Conservation (phyloP, 2,329 filamentous ascomycete species). For the Xylariomycetidae sp. region DNA sequence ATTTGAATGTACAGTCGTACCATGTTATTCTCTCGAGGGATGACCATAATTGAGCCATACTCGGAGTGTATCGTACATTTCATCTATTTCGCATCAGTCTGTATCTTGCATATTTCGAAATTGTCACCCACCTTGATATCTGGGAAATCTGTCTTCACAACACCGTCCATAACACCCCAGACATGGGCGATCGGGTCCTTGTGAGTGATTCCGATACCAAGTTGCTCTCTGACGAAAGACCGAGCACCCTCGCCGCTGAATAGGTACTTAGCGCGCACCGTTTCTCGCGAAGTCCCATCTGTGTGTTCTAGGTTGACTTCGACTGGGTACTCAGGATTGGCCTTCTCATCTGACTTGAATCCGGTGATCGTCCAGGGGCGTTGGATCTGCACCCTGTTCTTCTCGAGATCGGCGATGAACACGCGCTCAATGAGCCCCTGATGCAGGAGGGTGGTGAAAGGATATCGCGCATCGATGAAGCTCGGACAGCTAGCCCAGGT, state of each 20-base stretch:
- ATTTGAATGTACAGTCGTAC: constrained; percentile 68
- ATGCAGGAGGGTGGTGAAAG: constrained; percentile 66
- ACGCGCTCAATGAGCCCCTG: constrained; percentile 69
- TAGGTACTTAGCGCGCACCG: constrained; percentile 62
- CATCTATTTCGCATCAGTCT: constrained; percentile 52
- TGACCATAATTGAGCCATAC: constrained; percentile 74
- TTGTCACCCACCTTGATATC: constrained; percentile 60
- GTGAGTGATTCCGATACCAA: constrained; percentile 67
- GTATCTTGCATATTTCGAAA: background rate
- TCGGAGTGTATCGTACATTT: constrained; percentile 73
- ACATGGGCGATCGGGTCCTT: constrained; percentile 67
- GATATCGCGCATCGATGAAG: constrained; percentile 71
- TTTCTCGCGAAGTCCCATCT: constrained; percentile 67
- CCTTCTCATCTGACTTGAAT: constrained; percentile 54
- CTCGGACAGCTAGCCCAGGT: constrained; percentile 85
- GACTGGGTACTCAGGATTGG: constrained; percentile 67
- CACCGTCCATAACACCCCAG: constrained; percentile 73
- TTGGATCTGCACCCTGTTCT: constrained; percentile 57
- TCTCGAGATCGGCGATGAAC: constrained; percentile 61
- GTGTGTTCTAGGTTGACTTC: constrained; percentile 73
- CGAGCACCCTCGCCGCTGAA: constrained; percentile 68
- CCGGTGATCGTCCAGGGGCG: constrained; percentile 61
- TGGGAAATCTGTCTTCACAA: constrained; percentile 68
- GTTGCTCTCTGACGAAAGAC: constrained; percentile 59
- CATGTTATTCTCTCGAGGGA: constrained; percentile 60